These are phyloP conservation scores for Coprinopsis marcescibilis DNA, from an alignment of 768 basidiomycete genomes.

Conservation along the genomic window DNA sequence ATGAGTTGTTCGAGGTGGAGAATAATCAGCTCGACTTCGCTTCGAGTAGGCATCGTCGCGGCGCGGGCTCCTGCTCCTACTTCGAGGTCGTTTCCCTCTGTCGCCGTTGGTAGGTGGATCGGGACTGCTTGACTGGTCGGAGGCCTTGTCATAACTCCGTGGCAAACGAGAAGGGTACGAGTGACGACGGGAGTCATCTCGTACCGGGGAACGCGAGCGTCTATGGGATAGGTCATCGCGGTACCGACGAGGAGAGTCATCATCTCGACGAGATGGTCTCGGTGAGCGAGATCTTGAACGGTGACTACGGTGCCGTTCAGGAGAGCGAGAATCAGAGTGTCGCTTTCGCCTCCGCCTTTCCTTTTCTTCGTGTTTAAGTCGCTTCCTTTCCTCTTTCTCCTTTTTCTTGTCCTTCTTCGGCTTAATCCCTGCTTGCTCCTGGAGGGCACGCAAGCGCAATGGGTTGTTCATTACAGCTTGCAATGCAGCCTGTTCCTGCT, in stretches of 20 bases:
- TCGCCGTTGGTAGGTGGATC: constrained; percentile 20
- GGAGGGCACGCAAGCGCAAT: constrained; percentile 74
- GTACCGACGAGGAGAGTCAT: neutral
- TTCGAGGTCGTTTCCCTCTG: constrained; percentile 35
- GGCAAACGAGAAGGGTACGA: constrained; percentile 41
- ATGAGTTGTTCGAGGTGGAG: constrained; percentile 18
- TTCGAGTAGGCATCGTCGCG: constrained; percentile 31
- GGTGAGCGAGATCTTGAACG: constrained; percentile 18
- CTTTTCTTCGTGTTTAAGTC: constrained; percentile 35
- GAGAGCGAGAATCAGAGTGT: constrained; percentile 18
- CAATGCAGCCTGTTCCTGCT: constrained; percentile 92
- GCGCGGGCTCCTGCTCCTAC: constrained; percentile 26
- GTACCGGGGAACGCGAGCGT: constrained; percentile 42
- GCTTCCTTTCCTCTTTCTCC: constrained; percentile 42
- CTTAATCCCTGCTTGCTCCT: constrained; percentile 77
- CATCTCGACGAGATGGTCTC: neutral
- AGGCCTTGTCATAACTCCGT: constrained; percentile 42
- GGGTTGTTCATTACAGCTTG: constrained; percentile 84
- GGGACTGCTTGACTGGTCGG: constrained; percentile 15
- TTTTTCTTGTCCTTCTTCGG: constrained; percentile 53
- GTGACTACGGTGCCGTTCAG: constrained; percentile 12
- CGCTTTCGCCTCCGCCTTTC: constrained; percentile 21
- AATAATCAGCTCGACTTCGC: constrained; percentile 40
- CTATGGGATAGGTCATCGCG: neutral
- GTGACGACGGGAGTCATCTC: constrained; percentile 24